Evolutionary conservation across 176 grass and related monocot species (phyloP).

Genomic region (Cocos nucifera): DNA sequence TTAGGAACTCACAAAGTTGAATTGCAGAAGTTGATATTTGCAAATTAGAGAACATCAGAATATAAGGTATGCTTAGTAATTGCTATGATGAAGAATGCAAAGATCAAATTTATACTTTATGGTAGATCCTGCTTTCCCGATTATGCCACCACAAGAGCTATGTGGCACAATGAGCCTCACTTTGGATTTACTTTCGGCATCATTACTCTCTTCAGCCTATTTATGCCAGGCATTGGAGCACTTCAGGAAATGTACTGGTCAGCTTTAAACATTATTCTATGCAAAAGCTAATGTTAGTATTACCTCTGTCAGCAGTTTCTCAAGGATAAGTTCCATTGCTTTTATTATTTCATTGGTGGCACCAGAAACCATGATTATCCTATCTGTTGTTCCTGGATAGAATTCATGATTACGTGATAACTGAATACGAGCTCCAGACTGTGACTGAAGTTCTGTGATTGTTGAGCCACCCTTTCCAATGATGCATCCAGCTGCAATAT

Average conservation of each 20-base stretch:
- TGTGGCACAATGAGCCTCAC: slow-evolving; percentile 85
- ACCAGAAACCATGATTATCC: slow-evolving; percentile 96
- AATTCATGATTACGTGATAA: slow-evolving; percentile 87
- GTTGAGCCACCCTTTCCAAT: slow-evolving; percentile 96
- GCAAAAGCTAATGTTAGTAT: neutral
- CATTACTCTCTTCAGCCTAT: slow-evolving; percentile 76
- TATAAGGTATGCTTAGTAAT: too few relatives aligned
- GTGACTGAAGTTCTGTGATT: slow-evolving; percentile 86
- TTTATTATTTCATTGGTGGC: slow-evolving; percentile 68
- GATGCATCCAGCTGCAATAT: slow-evolving; percentile 79
- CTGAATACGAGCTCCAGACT: slow-evolving; percentile 87
- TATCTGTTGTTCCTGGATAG: slow-evolving; percentile 89
- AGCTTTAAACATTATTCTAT: too few relatives aligned
- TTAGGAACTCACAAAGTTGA: too few relatives aligned
- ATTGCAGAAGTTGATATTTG: too few relatives aligned
- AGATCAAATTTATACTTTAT: slow-evolving; percentile 58
- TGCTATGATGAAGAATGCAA: neutral
- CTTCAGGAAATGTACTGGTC: too few relatives aligned
- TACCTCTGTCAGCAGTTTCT: slow-evolving; percentile 86
- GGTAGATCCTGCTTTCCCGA: slow-evolving; percentile 89
- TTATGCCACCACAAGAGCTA: slow-evolving; percentile 92
- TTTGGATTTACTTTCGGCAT: slow-evolving; percentile 76
- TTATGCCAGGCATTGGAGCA: slow-evolving; percentile 5
- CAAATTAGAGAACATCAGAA: too few relatives aligned
- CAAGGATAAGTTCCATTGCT: slow-evolving; percentile 87